A percentile compares a stretch with the other conserved stretches of the same genome.
phyloP scores from a whole-genome alignment of 495 filamentous ascomycete species.

The Penicillium dipodomyicola region DNA sequence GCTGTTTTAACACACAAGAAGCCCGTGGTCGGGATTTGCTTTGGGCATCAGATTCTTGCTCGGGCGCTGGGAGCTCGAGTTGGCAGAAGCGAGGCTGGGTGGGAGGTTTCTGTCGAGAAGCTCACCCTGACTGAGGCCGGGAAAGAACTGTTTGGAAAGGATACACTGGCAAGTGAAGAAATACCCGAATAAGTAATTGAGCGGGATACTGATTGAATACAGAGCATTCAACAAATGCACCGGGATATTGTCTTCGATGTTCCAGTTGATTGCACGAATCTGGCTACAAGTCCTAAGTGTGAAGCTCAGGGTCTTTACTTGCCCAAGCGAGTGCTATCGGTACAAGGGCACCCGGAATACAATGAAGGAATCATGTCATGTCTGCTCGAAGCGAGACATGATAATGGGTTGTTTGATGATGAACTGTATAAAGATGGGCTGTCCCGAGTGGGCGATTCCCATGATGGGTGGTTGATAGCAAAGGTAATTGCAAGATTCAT shows the following conservation, averaged over 20 bases:
- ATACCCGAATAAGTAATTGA: background rate
- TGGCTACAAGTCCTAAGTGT: slow-evolving; percentile 65
- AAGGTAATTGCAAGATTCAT: slow-evolving; percentile 68
- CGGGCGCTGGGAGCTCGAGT: slow-evolving; percentile 70
- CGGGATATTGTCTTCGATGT: slow-evolving; percentile 66
- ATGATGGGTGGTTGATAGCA: slow-evolving; percentile 69
- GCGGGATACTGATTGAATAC: background rate
- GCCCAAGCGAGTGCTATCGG: slow-evolving; percentile 58
- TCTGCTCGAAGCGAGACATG: slow-evolving; percentile 59
- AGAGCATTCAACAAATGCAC: slow-evolving; percentile 83
- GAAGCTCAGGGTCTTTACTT: slow-evolving; percentile 73
- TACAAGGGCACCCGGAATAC: slow-evolving; percentile 92
- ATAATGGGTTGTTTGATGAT: slow-evolving; percentile 61
- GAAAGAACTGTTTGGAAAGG: slow-evolving; percentile 62
- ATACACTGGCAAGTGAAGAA: slow-evolving; percentile 56
- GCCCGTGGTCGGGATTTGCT: slow-evolving; percentile 76
- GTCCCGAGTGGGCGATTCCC: slow-evolving; percentile 55
- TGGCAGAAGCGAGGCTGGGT: slow-evolving; percentile 59
- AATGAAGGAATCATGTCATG: slow-evolving; percentile 66
- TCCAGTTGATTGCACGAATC: slow-evolving; percentile 58
- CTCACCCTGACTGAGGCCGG: slow-evolving; percentile 65
- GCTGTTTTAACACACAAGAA: slow-evolving; percentile 54
- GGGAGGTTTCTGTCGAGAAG: slow-evolving; percentile 73
- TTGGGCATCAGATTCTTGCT: slow-evolving; percentile 88
- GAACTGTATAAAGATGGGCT: slow-evolving; percentile 60